These are phyloP conservation scores for Phoma herbarum DNA, from an alignment of 2,329 filamentous ascomycete species.

Conservation along the genomic window DNA sequence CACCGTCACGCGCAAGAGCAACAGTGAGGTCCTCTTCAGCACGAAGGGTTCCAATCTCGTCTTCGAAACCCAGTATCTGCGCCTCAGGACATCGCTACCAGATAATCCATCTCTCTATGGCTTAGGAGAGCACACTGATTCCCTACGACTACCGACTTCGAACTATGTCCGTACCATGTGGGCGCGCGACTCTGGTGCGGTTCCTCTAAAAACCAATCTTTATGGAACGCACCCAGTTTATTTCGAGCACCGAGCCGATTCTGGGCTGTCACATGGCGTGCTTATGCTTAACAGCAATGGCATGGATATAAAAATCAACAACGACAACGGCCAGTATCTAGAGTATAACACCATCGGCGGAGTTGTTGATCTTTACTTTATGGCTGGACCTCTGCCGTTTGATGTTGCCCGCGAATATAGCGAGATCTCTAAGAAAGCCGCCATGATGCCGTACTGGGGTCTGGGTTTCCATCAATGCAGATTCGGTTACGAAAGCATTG, in stretches of 20 bases:
- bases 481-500: conserved; percentile 63
- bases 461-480: conserved; percentile 61
- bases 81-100: conserved; percentile 74
- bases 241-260: conserved; percentile 70
- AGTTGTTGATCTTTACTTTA: conserved; percentile 71
- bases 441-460: conserved; percentile 62
- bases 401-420: conserved; percentile 60
- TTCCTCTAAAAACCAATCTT: conserved; percentile 70
- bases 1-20: conserved; percentile 65
- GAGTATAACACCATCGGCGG: conserved; percentile 83
- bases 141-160: conserved; percentile 71
- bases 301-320: conserved; percentile 80
- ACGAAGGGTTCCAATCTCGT: conserved; percentile 72
- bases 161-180: conserved; percentile 76
- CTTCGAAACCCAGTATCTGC: conserved; percentile 79
- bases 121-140: conserved; percentile 78
- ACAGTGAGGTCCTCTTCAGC: conserved; percentile 70
- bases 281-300: conserved; percentile 49
- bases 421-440: conserved; percentile 56
- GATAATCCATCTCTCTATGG: conserved; percentile 76
- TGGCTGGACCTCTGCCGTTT: conserved; percentile 58
- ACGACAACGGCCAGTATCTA: conserved; percentile 71
- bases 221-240: conserved; percentile 80
- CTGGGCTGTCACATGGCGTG: conserved; percentile 45
- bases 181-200: conserved; percentile 70